These are phyloP conservation scores for Vanrija humicola DNA, from an alignment of 1,284 basidiomycete species.

Conservation along the genomic window DNA sequence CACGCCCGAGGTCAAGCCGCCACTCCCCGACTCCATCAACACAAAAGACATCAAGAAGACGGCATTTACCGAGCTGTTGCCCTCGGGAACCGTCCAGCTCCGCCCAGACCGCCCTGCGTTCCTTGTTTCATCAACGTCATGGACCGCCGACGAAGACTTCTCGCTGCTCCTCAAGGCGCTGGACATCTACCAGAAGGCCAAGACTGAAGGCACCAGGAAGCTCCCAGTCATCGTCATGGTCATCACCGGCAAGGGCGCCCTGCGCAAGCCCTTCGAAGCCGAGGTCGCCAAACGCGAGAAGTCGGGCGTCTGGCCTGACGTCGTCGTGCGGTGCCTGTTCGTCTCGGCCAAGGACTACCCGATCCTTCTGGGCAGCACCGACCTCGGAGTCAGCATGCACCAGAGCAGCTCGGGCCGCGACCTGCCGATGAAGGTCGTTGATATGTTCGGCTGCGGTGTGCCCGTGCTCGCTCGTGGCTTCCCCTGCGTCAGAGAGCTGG, in stretches of 20 bases:
- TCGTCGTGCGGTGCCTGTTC: constrained; percentile 81
- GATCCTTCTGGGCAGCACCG: constrained; percentile 76
- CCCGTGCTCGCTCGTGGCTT: constrained; percentile 91
- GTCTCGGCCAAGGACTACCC: constrained; percentile 85
- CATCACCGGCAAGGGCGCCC: constrained; percentile 88
- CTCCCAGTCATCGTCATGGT: constrained; percentile 76
- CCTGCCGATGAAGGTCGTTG: constrained; percentile 98
- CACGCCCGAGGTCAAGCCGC: constrained; percentile 26
- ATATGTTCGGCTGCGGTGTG: constrained; percentile 96
- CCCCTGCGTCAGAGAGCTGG: constrained; percentile 78
- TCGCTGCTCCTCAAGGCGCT: constrained; percentile 72
- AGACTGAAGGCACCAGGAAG: constrained; percentile 10
- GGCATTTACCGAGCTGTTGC: constrained; percentile 23
- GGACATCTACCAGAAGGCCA: constrained; percentile 51
- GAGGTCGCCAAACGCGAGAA: constrained; percentile 59
- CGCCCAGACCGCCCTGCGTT: constrained; percentile 75
- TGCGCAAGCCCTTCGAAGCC: constrained; percentile 64
- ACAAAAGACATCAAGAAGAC: constrained; percentile 37
- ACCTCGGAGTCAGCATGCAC: constrained; percentile 88
- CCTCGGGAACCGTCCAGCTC: constrained; percentile 39
- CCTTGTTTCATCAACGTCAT: constrained; percentile 87
- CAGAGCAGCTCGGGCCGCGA: constrained; percentile 85
- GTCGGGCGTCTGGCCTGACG: constrained; percentile 65
- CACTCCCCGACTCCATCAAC: constrained; percentile 34
- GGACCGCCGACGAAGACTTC: constrained; percentile 98